Percentiles rank a stretch among this genome's conserved stretches.
Conservation (phyloP, 1,139 yeast species). For the Casaregolazyma lundiana region DNA sequence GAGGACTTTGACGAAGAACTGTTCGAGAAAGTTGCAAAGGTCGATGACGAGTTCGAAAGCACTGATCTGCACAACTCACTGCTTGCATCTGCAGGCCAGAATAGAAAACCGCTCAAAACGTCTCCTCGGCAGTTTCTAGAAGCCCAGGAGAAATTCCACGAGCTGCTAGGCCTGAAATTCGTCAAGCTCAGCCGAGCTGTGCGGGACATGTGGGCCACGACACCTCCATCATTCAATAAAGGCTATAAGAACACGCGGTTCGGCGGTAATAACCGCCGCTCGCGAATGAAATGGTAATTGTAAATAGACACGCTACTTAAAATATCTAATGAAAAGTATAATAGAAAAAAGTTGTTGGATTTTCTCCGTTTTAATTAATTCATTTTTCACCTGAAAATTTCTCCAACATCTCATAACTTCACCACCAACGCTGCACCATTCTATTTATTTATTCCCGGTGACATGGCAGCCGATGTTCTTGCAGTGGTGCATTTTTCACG, state of each 20-base stretch:
- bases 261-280: constrained; percentile 13
- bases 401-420: not conserved
- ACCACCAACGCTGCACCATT: not conserved
- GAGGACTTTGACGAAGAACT: constrained; percentile 16
- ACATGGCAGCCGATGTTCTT: constrained; percentile 48
- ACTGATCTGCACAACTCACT: constrained; percentile 16
- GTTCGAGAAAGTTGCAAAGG: constrained; percentile 12
- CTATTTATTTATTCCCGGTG: not conserved
- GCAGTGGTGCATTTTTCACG: constrained; percentile 61
- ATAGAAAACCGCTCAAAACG: constrained; percentile 12
- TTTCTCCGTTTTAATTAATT: no score
- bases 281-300: constrained; percentile 18
- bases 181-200: constrained; percentile 14
- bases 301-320: not conserved
- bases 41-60: constrained; percentile 17
- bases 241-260: constrained; percentile 15
- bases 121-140: constrained; percentile 13
- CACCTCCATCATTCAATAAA: constrained; percentile 9
- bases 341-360: no score
- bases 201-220: constrained; percentile 14
- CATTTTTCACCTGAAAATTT: no score
- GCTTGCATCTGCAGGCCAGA: constrained; percentile 12
- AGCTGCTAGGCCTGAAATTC: constrained; percentile 15
- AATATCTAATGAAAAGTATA: not conserved
- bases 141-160: constrained; percentile 13